Evolutionary conservation across 192 early-diverging fungal genomes (phyloP).

Genomic region (Paraglomus brasilianum): DNA sequence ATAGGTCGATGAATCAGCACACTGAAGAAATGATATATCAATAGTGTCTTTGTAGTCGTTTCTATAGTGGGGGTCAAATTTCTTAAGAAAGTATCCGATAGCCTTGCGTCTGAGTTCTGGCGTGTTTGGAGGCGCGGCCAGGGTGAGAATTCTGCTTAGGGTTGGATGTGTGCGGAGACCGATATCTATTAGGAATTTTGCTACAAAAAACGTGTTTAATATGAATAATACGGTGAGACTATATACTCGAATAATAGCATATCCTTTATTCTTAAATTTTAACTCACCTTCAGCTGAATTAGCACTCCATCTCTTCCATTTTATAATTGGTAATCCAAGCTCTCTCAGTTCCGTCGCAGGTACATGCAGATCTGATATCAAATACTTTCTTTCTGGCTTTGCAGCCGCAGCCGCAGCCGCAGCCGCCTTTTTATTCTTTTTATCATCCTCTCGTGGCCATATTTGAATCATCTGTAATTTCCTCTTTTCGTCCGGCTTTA

Average conservation of each 20-base stretch:
- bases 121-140: slow-evolving; percentile 38
- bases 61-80: slow-evolving; percentile 59
- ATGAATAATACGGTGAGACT: background rate
- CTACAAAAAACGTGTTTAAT: slow-evolving; percentile 35
- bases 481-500: slow-evolving; percentile 59
- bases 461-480: slow-evolving; percentile 63
- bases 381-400: slow-evolving; percentile 43
- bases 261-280: background rate
- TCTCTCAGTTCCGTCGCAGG: slow-evolving; percentile 58
- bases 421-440: slow-evolving; percentile 9
- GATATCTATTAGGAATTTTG: slow-evolving; percentile 48
- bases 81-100: slow-evolving; percentile 69
- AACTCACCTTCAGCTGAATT: slow-evolving; percentile 33
- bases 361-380: slow-evolving; percentile 65
- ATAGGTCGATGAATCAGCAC: slow-evolving; percentile 39
- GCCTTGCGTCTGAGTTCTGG: slow-evolving; percentile 47
- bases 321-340: slow-evolving; percentile 66
- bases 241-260: background rate
- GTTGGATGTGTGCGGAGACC: slow-evolving; percentile 49
- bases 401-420: slow-evolving; percentile 10
- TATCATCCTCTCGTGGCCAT: slow-evolving; percentile 56
- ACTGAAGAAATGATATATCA: slow-evolving; percentile 62
- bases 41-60: slow-evolving; percentile 51
- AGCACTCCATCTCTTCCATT: slow-evolving; percentile 61
- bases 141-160: slow-evolving; percentile 37